phyloP scores from a whole-genome alignment of 78 protist genomes.

The Carpediemonas membranifera region DNA sequence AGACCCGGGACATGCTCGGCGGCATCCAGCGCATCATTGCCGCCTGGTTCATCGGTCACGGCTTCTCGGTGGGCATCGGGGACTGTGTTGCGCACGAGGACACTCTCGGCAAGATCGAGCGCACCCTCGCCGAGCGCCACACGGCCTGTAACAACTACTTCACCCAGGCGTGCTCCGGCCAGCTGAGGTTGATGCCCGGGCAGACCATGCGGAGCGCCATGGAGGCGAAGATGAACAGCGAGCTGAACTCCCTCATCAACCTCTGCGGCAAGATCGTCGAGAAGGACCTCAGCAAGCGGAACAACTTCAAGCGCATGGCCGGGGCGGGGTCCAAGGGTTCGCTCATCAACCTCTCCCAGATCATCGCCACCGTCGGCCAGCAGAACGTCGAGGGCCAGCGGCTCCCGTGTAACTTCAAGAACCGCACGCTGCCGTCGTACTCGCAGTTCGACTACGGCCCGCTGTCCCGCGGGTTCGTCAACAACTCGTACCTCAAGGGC shows the following conservation, averaged over 20 bases:
- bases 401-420: constrained; percentile 83
- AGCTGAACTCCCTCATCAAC: constrained; percentile 80
- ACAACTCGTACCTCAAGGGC: constrained; percentile 85
- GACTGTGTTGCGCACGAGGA: constrained; percentile 37
- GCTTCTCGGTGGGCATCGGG: constrained; percentile 46
- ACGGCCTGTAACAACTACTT: not conserved
- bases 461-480: constrained; percentile 88
- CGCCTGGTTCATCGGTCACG: constrained; percentile 40
- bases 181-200: constrained; percentile 51
- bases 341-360: constrained; percentile 91
- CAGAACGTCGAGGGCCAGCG: constrained; percentile 98
- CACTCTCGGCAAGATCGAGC: constrained; percentile 39
- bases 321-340: constrained; percentile 94
- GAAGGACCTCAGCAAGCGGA: constrained; percentile 36
- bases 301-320: constrained; percentile 85
- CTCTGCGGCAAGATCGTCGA: constrained; percentile 40
- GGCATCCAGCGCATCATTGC: constrained; percentile 94
- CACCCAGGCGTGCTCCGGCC: constrained; percentile 28
- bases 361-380: constrained; percentile 98
- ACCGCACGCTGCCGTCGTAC: constrained; percentile 95
- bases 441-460: constrained; percentile 70
- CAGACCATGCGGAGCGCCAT: constrained; percentile 77
- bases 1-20: constrained; percentile 64
- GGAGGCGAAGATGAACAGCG: constrained; percentile 78
- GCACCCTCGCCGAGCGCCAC: not conserved